These are phyloP conservation scores for Penicillium tannophilum DNA, from an alignment of 495 filamentous ascomycete genomes.

Conservation along the genomic window DNA sequence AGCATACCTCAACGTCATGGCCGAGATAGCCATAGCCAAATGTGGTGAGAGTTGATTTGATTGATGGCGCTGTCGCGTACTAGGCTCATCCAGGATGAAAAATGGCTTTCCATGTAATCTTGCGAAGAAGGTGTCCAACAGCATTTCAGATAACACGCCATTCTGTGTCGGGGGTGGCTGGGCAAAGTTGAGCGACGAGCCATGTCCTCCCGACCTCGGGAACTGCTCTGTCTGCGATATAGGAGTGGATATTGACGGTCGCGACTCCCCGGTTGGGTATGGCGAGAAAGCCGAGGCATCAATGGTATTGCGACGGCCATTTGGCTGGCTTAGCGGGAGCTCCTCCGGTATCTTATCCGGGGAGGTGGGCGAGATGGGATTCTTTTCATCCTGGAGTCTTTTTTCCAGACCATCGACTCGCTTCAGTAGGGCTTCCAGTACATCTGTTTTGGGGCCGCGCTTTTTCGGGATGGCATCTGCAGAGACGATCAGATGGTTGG, in stretches of 20 bases:
- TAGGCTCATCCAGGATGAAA: conserved; percentile 72
- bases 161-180: conserved; percentile 33
- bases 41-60: conserved; percentile 64
- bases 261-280: conserved; percentile 16
- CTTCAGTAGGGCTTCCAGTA: conserved; percentile 80
- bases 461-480: conserved; percentile 87
- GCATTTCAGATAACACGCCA: conserved; percentile 53
- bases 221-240: conserved; percentile 20
- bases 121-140: conserved; percentile 76
- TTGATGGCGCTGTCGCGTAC: conserved; percentile 66
- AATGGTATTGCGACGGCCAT: conserved; percentile 27
- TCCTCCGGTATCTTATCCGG: conserved; percentile 25
- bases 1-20: conserved; percentile 66
- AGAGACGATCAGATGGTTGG: conserved; percentile 13
- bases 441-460: conserved; percentile 84
- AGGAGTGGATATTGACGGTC: conserved; percentile 12
- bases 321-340: conserved; percentile 14
- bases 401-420: conserved; percentile 83
- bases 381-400: conserved; percentile 68
- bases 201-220: conserved; percentile 11
- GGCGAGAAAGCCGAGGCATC: conserved; percentile 20
- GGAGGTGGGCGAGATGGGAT: conserved; percentile 50
- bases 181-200: conserved; percentile 9
- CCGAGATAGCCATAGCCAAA: conserved; percentile 71
- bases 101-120: conserved; percentile 79